Percentiles rank a stretch among this genome's conserved stretches.
Conservation (phyloP, 192 early-diverging fungal genomes). For the Podochytrium sp. region DNA sequence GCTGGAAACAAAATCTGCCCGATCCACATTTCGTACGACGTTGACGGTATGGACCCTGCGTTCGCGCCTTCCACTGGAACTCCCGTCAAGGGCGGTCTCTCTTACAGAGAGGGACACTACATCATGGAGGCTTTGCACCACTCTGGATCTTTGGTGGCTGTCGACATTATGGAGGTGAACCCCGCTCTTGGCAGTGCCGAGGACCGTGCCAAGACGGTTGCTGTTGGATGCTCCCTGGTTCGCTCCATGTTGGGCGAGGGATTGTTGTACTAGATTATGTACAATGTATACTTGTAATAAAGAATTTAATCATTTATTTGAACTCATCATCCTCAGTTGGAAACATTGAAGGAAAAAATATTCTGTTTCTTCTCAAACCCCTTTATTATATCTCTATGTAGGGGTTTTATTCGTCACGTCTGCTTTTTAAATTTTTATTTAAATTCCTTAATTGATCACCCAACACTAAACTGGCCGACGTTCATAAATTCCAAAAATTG, state of each 20-base stretch:
- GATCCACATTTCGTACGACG: slow-evolving; percentile 60
- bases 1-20: slow-evolving; percentile 25
- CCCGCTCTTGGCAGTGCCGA: slow-evolving; percentile 80
- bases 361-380: too few species aligned
- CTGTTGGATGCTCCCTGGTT: slow-evolving; percentile 85
- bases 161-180: slow-evolving; percentile 97
- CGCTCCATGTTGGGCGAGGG: slow-evolving; percentile 85
- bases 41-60: slow-evolving; percentile 92
- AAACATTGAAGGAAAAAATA: too few species aligned
- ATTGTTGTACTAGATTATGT: slow-evolving; percentile 69
- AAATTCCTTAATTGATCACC: too few species aligned
- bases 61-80: slow-evolving; percentile 95
- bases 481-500: too few species aligned
- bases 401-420: too few species aligned
- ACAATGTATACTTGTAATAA: too few species aligned
- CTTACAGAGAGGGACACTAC: slow-evolving; percentile 96
- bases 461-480: too few species aligned
- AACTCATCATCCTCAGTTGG: too few species aligned
- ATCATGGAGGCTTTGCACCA: slow-evolving; percentile 83
- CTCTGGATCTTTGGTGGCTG: slow-evolving; percentile 85
- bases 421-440: too few species aligned
- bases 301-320: too few species aligned
- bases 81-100: slow-evolving; percentile 91
- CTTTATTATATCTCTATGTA: too few species aligned
- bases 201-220: slow-evolving; percentile 73